These are phyloP conservation scores for Astrocystis sublimbata DNA, from an alignment of 495 filamentous ascomycete species.

Conservation along the genomic window DNA sequence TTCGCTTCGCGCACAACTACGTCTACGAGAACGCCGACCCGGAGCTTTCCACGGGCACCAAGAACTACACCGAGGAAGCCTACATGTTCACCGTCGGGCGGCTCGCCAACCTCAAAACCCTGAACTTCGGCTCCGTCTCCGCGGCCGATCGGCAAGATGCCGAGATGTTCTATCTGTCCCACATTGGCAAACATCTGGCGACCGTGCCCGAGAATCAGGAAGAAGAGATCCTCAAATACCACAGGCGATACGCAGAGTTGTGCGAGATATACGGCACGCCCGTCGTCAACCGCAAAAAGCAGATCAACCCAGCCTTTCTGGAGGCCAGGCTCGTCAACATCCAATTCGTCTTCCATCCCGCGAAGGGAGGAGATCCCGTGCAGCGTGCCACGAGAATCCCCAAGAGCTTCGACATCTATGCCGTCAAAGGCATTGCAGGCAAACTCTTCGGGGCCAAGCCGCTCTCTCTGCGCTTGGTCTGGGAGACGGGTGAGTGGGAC, in stretches of 20 bases:
- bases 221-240: conserved; percentile 52
- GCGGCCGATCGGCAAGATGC: conserved; percentile 75
- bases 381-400: conserved; percentile 61
- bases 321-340: conserved; percentile 71
- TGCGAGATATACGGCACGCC: conserved; percentile 73
- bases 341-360: conserved; percentile 52
- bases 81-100: conserved; percentile 89
- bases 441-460: conserved; percentile 67
- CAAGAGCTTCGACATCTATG: conserved; percentile 74
- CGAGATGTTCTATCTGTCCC: conserved; percentile 87
- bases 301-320: conserved; percentile 65
- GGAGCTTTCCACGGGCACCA: conserved; percentile 37
- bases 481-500: conserved; percentile 85
- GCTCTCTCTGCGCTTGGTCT: conserved; percentile 64
- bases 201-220: conserved; percentile 57
- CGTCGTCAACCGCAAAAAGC: conserved; percentile 49
- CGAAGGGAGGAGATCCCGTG: conserved; percentile 17
- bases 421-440: conserved; percentile 74
- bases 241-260: conserved; percentile 71
- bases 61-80: conserved; percentile 61
- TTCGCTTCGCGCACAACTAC: conserved; percentile 83
- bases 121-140: conserved; percentile 80
- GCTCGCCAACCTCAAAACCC: conserved; percentile 59
- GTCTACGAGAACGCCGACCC: conserved; percentile 64
- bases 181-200: conserved; percentile 73